Conservation (phyloP, 306 rosid genomes). For the Sphenostylis stenocarpa region DNA sequence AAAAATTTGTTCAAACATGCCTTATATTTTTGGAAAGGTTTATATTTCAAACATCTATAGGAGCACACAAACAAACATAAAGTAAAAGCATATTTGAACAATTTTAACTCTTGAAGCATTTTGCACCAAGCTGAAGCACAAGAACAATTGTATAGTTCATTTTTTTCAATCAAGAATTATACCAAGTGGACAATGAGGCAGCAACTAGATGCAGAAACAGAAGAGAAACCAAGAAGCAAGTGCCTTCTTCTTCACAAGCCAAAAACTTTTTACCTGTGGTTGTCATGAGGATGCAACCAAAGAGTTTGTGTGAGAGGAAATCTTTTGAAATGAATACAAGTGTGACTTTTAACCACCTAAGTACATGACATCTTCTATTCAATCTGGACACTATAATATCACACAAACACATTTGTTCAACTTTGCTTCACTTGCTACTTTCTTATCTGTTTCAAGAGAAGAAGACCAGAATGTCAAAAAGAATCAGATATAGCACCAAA, state of each 20-base stretch:
- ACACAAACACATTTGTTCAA: constrained; percentile 73
- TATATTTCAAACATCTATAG: no score
- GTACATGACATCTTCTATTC: constrained; percentile 8
- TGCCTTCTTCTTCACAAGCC: constrained; percentile 24
- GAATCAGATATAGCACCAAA: constrained; percentile 21
- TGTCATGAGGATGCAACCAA: constrained; percentile 13
- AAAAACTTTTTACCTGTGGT: not conserved
- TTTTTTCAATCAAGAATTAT: not conserved
- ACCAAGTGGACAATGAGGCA: not conserved
- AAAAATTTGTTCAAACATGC: no score
- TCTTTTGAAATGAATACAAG: constrained; percentile 7
- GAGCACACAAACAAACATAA: not conserved
- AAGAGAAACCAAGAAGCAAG: not conserved
- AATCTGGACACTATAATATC: constrained; percentile 53
- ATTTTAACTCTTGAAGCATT: not conserved
- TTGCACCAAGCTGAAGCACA: not conserved
- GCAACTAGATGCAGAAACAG: constrained; percentile 8
- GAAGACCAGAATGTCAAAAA: constrained; percentile 1
- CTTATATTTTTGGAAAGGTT: no score
- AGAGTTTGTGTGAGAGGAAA: constrained; percentile 9
- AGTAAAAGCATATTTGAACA: not conserved
- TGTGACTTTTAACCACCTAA: constrained; percentile 14
- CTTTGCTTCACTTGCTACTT: constrained; percentile 46
- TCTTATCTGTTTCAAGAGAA: constrained; percentile 58
- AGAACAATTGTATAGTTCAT: not conserved